These are phyloP conservation scores for Vitis riparia DNA, from an alignment of 164 flowering plant genomes.

Conservation along the genomic window DNA sequence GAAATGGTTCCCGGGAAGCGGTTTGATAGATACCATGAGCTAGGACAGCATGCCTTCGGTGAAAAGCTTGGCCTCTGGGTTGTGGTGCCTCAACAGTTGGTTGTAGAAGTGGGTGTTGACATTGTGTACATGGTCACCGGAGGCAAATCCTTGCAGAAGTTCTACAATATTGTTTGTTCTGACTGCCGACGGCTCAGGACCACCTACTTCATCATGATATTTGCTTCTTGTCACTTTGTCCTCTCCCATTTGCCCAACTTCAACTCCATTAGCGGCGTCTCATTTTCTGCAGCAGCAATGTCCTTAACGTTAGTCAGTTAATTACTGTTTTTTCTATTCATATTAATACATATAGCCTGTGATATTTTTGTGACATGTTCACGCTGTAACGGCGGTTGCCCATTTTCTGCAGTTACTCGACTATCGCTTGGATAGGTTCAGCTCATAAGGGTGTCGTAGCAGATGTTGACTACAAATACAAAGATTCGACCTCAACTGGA, in stretches of 20 bases:
- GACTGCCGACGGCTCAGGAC: constrained; percentile 16
- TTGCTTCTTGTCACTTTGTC: constrained; percentile 39
- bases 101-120: constrained; percentile 40
- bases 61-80: constrained; percentile 53
- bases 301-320: constrained; percentile 22
- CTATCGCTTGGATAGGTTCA: constrained; percentile 46
- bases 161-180: constrained; percentile 30
- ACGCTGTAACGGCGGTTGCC: background rate
- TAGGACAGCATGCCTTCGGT: constrained; percentile 57
- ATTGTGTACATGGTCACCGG: constrained; percentile 65
- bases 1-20: constrained; percentile 57
- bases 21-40: constrained; percentile 57
- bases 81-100: constrained; percentile 51
- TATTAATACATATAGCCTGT: too few species aligned
- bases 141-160: constrained; percentile 45
- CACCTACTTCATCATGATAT: constrained; percentile 45
- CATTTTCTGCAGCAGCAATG: constrained; percentile 57
- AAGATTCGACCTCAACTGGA: constrained; percentile 12
- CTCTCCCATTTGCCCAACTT: constrained; percentile 53
- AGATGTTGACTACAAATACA: constrained; percentile 36
- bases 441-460: constrained; percentile 24
- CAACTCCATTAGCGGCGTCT: constrained; percentile 47
- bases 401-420: constrained; percentile 41
- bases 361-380: constrained; percentile 9
- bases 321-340: too few species aligned